A percentile compares a stretch with the other conserved stretches of the same genome.
phyloP scores from a whole-genome alignment of 1,284 basidiomycete species.

The Farysia itapuensis region DNA sequence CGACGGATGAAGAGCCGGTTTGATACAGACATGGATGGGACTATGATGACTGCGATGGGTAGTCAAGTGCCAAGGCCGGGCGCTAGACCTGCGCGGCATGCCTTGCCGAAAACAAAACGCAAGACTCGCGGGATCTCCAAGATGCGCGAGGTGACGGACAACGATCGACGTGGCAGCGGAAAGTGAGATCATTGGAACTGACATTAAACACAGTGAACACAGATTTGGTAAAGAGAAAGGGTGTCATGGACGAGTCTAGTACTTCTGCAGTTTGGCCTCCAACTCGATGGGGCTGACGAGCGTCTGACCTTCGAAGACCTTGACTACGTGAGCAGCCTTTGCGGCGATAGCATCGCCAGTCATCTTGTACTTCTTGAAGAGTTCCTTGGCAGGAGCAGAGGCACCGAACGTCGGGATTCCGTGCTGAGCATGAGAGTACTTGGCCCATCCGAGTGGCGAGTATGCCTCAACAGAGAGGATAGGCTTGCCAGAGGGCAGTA shows the following conservation, averaged over 20 bases:
- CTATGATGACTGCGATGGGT: too few relatives aligned
- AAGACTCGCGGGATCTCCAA: too few relatives aligned
- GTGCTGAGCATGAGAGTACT: constrained; percentile 57
- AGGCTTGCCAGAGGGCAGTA: constrained; percentile 83
- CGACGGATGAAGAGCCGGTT: too few relatives aligned
- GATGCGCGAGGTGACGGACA: too few relatives aligned
- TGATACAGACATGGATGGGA: too few relatives aligned
- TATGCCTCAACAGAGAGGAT: constrained; percentile 86
- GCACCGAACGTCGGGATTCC: constrained; percentile 66
- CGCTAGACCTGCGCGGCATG: too few relatives aligned
- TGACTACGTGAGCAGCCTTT: constrained; percentile 80
- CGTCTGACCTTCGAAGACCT: constrained; percentile 80
- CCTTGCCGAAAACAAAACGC: too few relatives aligned
- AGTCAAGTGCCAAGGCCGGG: too few relatives aligned
- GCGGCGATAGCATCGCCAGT: constrained; percentile 70
- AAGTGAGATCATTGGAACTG: too few relatives aligned
- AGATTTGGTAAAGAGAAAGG: too few relatives aligned
- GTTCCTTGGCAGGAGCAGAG: constrained; percentile 83
- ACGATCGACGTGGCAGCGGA: too few relatives aligned
- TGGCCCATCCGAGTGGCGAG: constrained; percentile 59
- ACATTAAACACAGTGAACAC: too few relatives aligned
- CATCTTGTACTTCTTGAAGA: constrained; percentile 67
- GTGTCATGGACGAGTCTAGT: constrained; percentile 13
- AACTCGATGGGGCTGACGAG: constrained; percentile 73
- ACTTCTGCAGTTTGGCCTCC: constrained; percentile 35